Percentiles rank a stretch among this genome's conserved stretches.
Evolutionary conservation across 2,329 filamentous ascomycete genomes (phyloP).

Genomic region (Stachybotrys chlorohalonatus): DNA sequence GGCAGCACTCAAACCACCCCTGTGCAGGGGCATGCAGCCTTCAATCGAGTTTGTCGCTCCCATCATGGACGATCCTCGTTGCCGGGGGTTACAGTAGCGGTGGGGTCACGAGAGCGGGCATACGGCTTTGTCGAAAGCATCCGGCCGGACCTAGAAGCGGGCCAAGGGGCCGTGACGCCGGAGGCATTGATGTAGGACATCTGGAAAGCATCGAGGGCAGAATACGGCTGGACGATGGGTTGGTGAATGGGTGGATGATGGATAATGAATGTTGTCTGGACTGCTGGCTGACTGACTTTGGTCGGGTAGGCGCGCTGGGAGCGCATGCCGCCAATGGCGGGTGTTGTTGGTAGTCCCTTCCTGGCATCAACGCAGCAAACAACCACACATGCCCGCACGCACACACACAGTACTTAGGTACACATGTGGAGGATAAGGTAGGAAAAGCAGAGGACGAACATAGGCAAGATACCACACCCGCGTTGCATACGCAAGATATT

Average conservation of each 20-base stretch:
- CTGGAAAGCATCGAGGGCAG: not conserved
- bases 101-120: too few relatives aligned
- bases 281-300: too few relatives aligned
- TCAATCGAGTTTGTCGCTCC: not conserved
- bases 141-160: not conserved
- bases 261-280: too few relatives aligned
- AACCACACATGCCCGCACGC: not conserved
- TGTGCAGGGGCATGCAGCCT: not conserved
- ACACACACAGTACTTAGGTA: not conserved
- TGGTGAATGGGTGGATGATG: not conserved
- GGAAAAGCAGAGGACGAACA: not conserved
- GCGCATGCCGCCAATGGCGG: too few relatives aligned
- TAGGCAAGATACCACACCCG: not conserved
- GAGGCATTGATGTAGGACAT: not conserved
- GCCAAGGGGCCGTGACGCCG: not conserved
- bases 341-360: not conserved
- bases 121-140: not conserved
- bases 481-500: too few relatives aligned
- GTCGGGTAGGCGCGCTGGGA: too few relatives aligned
- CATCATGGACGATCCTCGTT: not conserved
- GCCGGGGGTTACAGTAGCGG: not conserved
- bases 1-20: too few relatives aligned
- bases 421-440: not conserved
- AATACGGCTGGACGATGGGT: not conserved
- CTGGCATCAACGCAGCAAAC: not conserved